These are phyloP conservation scores for Aegilops longissima DNA, from an alignment of 176 grass and related monocot genomes.

Conservation along the genomic window DNA sequence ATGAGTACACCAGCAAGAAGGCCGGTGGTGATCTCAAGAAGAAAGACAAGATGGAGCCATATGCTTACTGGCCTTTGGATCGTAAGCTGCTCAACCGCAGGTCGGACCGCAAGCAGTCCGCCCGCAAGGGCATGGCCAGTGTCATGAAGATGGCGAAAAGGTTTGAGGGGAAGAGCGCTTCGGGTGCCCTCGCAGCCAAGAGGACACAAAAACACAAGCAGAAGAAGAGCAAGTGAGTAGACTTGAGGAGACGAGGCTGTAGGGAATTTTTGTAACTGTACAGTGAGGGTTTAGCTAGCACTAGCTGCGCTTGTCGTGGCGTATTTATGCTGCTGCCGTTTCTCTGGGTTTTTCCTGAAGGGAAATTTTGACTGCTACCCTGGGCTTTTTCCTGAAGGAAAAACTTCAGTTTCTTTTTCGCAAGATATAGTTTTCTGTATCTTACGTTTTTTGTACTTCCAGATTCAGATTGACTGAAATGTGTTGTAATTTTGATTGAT, in stretches of 20 bases:
- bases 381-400: background rate
- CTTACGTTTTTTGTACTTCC: background rate
- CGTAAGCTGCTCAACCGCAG: conserved; percentile 86
- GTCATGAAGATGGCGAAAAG: conserved; percentile 82
- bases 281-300: background rate
- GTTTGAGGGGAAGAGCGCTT: conserved; percentile 79
- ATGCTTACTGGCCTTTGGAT: conserved; percentile 89
- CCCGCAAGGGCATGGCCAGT: conserved; percentile 79
- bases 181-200: conserved; percentile 48
- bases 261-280: conserved; percentile 22
- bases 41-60: conserved; percentile 93
- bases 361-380: background rate
- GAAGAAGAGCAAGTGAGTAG: conserved; percentile 39
- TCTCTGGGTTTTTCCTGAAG: background rate
- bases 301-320: background rate
- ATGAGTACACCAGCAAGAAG: conserved; percentile 82
- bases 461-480: background rate
- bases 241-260: background rate
- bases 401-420: background rate
- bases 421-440: background rate
- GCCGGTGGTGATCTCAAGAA: conserved; percentile 78
- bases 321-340: background rate
- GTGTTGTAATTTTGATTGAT: background rate
- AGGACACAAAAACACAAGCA: conserved; percentile 42
- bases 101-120: conserved; percentile 63